phyloP scores from a whole-genome alignment of 768 basidiomycete species.

The Dentipellis fragilis region DNA sequence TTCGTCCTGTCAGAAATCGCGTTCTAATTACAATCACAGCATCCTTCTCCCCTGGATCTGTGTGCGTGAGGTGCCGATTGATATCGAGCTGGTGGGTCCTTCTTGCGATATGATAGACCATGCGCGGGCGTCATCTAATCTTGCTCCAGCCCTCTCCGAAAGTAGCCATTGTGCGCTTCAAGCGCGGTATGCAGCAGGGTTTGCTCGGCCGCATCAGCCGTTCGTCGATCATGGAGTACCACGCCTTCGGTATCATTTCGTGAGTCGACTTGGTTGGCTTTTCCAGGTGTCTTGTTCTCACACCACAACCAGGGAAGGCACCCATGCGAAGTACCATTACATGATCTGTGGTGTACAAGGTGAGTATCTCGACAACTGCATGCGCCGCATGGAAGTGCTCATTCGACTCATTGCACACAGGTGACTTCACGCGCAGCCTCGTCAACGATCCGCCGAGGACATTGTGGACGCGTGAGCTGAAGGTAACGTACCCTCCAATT shows the following conservation, averaged over 20 bases:
- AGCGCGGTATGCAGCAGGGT: constrained; percentile 38
- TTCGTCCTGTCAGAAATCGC: neutral
- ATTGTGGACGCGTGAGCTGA: constrained; percentile 34
- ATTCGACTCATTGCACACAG: constrained; percentile 1
- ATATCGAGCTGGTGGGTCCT: constrained; percentile 30
- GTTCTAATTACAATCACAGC: constrained; percentile 12
- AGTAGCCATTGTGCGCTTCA: constrained; percentile 30
- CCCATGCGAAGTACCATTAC: constrained; percentile 31
- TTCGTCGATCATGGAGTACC: constrained; percentile 32
- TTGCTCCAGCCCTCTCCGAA: constrained; percentile 29
- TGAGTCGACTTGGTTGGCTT: constrained; percentile 8
- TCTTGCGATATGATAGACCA: constrained; percentile 1
- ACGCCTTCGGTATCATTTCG: constrained; percentile 34
- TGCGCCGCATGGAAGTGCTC: too few species aligned
- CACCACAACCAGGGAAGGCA: constrained; percentile 24
- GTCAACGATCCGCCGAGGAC: constrained; percentile 30
- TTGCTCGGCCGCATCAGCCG: constrained; percentile 31
- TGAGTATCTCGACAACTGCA: neutral
- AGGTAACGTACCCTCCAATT: constrained; percentile 17
- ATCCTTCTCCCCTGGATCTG: constrained; percentile 31
- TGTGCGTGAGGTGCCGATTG: constrained; percentile 28
- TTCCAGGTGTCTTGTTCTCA: neutral
- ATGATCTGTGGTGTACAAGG: constrained; percentile 36
- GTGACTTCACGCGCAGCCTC: constrained; percentile 32
- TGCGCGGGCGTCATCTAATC: neutral